Conservation (phyloP, 2,329 filamentous ascomycete species). For the Cytospora piceicola region DNA sequence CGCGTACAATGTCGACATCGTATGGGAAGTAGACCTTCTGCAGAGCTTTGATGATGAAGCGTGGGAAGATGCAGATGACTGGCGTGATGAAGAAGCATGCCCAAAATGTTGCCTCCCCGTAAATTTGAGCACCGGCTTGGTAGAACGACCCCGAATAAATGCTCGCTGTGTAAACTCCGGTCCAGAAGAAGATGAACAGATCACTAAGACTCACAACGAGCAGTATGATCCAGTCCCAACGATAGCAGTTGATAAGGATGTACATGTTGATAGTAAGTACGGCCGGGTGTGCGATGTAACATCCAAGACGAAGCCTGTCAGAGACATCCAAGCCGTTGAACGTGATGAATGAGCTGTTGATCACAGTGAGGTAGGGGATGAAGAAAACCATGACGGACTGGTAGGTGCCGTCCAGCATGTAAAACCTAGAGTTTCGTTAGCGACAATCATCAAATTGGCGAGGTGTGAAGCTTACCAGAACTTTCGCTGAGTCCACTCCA, state of each 20-base stretch:
- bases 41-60: conserved; percentile 82
- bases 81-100: conserved; percentile 77
- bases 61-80: conserved; percentile 81
- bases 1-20: conserved; percentile 93
- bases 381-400: conserved; percentile 94
- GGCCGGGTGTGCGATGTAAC: conserved; percentile 82
- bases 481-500: conserved; percentile 94
- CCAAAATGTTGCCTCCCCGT: conserved; percentile 85
- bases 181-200: conserved; percentile 93
- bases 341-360: conserved; percentile 69
- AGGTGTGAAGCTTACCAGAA: conserved; percentile 74
- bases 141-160: conserved; percentile 66
- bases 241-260: conserved; percentile 93
- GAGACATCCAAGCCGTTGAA: conserved; percentile 74
- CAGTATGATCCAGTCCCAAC: conserved; percentile 96
- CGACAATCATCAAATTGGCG: neutral
- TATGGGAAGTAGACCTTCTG: conserved; percentile 95
- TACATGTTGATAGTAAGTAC: conserved; percentile 92
- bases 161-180: conserved; percentile 74
- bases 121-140: conserved; percentile 76
- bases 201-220: conserved; percentile 82
- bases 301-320: conserved; percentile 82
- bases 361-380: conserved; percentile 83
- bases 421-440: conserved; percentile 63
- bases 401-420: conserved; percentile 94